These are phyloP conservation scores for Fusarium buharicum DNA, from an alignment of 2,329 filamentous ascomycete genomes.

Conservation along the genomic window DNA sequence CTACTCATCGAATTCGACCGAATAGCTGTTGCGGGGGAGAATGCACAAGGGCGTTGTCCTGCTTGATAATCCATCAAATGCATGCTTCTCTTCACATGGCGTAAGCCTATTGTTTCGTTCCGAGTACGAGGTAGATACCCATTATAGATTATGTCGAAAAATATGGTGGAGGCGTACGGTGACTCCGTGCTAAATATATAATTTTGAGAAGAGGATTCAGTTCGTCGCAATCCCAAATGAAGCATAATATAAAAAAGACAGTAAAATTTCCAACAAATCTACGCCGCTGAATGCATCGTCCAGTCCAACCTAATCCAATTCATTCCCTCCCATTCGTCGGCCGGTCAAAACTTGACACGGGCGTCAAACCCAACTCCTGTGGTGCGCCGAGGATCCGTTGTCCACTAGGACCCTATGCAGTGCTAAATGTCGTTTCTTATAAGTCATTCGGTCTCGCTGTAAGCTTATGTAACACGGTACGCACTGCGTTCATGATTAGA, in stretches of 20 bases:
- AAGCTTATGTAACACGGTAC: slow-evolving; percentile 49
- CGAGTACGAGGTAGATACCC: background rate
- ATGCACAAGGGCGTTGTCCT: background rate
- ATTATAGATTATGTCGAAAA: background rate
- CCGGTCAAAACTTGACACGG: slow-evolving; percentile 35
- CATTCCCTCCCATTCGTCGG: slow-evolving; percentile 30
- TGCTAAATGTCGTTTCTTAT: slow-evolving; percentile 24
- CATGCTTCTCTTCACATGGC: background rate
- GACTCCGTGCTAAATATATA: background rate
- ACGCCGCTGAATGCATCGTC: slow-evolving; percentile 40
- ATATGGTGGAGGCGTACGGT: too few species aligned
- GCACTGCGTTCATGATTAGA: slow-evolving; percentile 42
- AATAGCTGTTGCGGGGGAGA: slow-evolving; percentile 8
- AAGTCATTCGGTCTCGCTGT: slow-evolving; percentile 11
- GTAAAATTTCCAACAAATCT: slow-evolving; percentile 12
- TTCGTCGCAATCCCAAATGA: slow-evolving; percentile 25
- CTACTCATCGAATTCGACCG: background rate
- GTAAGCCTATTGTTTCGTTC: background rate
- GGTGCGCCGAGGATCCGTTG: slow-evolving; percentile 39
- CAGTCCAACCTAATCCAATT: slow-evolving; percentile 5
- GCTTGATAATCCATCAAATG: slow-evolving; percentile 23
- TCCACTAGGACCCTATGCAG: slow-evolving; percentile 40
- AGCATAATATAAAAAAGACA: slow-evolving; percentile 11
- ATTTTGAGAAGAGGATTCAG: slow-evolving; percentile 29
- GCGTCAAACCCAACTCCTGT: slow-evolving; percentile 31